Evolutionary conservation across 495 filamentous ascomycete species (phyloP).

Genomic region (Usnea hakonensis): DNA sequence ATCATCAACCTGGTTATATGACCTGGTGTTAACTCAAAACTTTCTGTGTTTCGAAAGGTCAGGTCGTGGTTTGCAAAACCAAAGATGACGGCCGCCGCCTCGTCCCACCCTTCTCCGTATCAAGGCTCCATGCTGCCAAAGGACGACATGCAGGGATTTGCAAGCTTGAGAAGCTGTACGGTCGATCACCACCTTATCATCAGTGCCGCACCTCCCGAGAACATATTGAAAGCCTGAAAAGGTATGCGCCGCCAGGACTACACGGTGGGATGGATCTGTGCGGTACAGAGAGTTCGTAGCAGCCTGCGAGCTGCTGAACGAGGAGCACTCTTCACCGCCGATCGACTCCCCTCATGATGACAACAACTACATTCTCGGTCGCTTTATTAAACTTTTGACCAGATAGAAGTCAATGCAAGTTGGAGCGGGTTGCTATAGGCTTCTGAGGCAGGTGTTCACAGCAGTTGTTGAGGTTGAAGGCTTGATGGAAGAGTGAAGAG

Average conservation of each 20-base stretch:
- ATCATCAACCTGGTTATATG: neutral
- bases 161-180: slow-evolving; percentile 3
- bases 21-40: neutral
- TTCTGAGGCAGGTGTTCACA: no score
- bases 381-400: no score
- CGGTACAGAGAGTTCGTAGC: slow-evolving; percentile 6
- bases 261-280: slow-evolving; percentile 10
- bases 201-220: neutral
- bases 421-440: no score
- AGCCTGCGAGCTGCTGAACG: slow-evolving; percentile 1
- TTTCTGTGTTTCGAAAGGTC: neutral
- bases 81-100: slow-evolving; percentile 1
- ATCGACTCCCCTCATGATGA: neutral
- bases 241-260: neutral
- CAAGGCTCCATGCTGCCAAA: slow-evolving; percentile 1
- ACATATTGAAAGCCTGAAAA: slow-evolving; percentile 2
- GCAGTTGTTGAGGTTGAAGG: no score
- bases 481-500: no score
- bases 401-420: no score
- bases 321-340: neutral
- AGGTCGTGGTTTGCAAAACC: neutral
- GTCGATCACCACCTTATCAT: slow-evolving; percentile 1
- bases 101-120: neutral
- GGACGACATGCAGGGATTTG: neutral
- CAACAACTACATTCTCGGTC: neutral